Base-by-base conservation (phyloP, 176 grass and related monocot species). In the Puccinellia tenuiflora region DNA sequence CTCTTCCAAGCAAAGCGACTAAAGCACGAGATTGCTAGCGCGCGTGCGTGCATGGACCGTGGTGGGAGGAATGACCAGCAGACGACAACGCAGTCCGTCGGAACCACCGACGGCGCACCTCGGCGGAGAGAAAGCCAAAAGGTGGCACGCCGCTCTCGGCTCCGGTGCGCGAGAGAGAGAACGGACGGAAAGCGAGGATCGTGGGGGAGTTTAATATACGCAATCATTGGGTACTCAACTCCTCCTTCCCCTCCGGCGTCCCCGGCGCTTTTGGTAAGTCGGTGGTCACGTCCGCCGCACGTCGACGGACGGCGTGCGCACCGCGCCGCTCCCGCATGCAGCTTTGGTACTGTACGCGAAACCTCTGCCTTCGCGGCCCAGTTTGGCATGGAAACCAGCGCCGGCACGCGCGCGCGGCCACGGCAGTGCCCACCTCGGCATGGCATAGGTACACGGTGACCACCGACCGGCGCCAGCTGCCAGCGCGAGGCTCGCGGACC, bases 201-300 rank as follows among this genome's bases (percentile, higher is more conserved):
- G 26, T 11, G 21, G 37, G 37, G 11, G 37, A 29, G 68, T 85
- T 85, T 22, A 80, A 68, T 81, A 80, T 30, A 39, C 17, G 1
- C 62, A 81, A 89, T 89, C 83, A 89, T 89, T 85, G 82, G 83
- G 83, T 55, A 85, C 83, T 89, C 78, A 77, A 81, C 82, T 52
- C 69, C 82, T 52, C 69, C 8, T 42, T 25, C 48, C 5, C 38
- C 40, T 77, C 54, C 3, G 13, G 43, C 43, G 43, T 46, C 42
- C 9, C 42, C 42, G 42, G 42, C 42, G 42, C 2, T 45, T 63
- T 17, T 17, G 60, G 28, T 28, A 45, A 45, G 42, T 45, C 39
- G 62, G 52, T 54, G 60, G 30, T 13, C 50, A 16, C 12, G 25
- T 31, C 28, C 60, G 3, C 54, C 4, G n/a, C 54, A 57, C 54